Conservation (phyloP, 1,284 basidiomycete species). For the Ustilago shanxiensis region DNA sequence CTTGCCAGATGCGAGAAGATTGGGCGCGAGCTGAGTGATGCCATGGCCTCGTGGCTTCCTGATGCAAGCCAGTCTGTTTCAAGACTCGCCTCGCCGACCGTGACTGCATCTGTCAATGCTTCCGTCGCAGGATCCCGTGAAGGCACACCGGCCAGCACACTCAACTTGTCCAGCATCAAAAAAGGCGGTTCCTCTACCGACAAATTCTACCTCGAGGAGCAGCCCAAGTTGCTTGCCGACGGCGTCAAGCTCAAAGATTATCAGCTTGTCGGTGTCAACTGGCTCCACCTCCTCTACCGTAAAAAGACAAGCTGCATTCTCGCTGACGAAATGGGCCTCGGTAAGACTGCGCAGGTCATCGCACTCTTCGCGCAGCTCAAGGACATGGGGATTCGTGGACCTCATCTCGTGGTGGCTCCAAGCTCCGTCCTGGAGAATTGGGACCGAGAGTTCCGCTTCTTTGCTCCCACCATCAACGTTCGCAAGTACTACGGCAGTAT, state of each 20-base stretch:
- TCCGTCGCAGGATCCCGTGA: conserved; percentile 39
- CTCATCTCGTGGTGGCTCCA: conserved; percentile 89
- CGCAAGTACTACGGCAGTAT: conserved; percentile 94
- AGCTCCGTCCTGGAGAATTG: conserved; percentile 98
- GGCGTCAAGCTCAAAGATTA: conserved; percentile 91
- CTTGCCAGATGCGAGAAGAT: conserved; percentile 89
- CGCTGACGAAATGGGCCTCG: conserved; percentile 84
- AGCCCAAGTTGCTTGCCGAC: conserved; percentile 80
- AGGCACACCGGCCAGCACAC: conserved; percentile 43
- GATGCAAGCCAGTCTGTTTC: conserved; percentile 67
- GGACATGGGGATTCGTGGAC: conserved; percentile 80
- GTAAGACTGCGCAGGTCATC: conserved; percentile 98
- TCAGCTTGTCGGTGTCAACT: conserved; percentile 96
- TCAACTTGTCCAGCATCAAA: conserved; percentile 54
- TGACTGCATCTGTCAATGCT: conserved; percentile 24
- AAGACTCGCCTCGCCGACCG: conserved; percentile 39
- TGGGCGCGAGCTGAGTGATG: conserved; percentile 76
- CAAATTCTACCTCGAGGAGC: conserved; percentile 76
- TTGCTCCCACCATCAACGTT: conserved; percentile 85
- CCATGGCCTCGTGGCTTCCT: conserved; percentile 82
- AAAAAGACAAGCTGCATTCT: conserved; percentile 90
- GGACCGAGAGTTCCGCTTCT: conserved; percentile 93
- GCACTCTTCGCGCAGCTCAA: conserved; percentile 92
- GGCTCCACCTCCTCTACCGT: conserved; percentile 89
- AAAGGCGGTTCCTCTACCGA: conserved; percentile 50